Conservation (phyloP, 1,284 basidiomycete species). For the Xanthoconium separans region DNA sequence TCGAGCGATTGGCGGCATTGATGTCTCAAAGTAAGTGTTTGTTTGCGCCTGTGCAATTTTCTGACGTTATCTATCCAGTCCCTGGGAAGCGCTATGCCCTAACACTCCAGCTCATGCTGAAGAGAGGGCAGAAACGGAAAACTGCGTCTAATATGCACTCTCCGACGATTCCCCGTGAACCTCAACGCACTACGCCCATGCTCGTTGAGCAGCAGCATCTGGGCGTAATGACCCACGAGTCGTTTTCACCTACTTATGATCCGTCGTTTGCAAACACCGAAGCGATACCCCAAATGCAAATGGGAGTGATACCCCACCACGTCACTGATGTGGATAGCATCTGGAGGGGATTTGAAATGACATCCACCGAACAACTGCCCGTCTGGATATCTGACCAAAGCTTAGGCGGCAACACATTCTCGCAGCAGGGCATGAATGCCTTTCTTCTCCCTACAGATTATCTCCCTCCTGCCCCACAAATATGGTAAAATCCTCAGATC, state of each 20-base stretch:
- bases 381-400: constrained; percentile 82
- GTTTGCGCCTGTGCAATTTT: constrained; percentile 3
- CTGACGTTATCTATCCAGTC: constrained; percentile 45
- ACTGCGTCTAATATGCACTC: constrained; percentile 55
- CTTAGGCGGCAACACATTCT: constrained; percentile 69
- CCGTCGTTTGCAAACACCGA: constrained; percentile 48
- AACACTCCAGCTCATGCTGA: constrained; percentile 84
- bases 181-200: constrained; percentile 42
- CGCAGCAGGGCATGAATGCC: constrained; percentile 79
- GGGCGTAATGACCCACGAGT: constrained; percentile 25
- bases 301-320: constrained; percentile 35
- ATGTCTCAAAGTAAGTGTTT: constrained; percentile 68
- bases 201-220: constrained; percentile 30
- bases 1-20: constrained; percentile 74
- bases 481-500: constrained; percentile 49
- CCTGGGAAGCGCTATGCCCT: constrained; percentile 88
- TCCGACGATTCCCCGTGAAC: constrained; percentile 52
- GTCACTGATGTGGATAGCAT: constrained; percentile 65
- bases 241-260: constrained; percentile 37
- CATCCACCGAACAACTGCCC: constrained; percentile 70
- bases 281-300: constrained; percentile 36
- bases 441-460: constrained; percentile 76
- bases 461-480: constrained; percentile 64
- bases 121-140: constrained; percentile 72
- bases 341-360: constrained; percentile 70